Evolutionary conservation across 306 rosid genomes (phyloP), one percentile per base, ranked within the genome.

Genomic region (Astragalus membranaceus): DNA sequence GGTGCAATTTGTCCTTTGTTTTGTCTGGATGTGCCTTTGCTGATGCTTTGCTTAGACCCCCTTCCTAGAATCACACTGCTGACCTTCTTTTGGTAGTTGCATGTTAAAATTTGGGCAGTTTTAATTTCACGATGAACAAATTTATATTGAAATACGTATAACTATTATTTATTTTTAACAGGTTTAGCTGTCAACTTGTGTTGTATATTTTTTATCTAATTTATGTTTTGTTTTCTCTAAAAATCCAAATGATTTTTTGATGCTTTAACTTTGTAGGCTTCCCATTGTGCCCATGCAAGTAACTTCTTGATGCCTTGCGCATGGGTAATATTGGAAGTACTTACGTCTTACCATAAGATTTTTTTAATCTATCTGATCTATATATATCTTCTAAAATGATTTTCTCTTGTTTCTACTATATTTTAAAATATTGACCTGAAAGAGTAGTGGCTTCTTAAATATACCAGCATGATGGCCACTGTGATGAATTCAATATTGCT

Each of bases 401-500:
- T 69, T 44, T 20, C 69, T 16, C 13, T 74, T 14, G 5, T 71
- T 70, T 53, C 39, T 71, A 54, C 63, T 50, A 49, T 66, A 43
- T 36, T 69, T 54, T 60, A 47, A 57, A 70, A 51, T 53, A 26
- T 37, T 69, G 46, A 66, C 51, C 72, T 64, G 69, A 82, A 64
- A 42, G 59, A 39, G 33, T 48, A 4, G 48, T 51, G 67, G 75
- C 52, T 60, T 71, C 62, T 72, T 77, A 70, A 52, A 35, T 66
- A 20, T 66, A 15, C 60, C 83, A 87, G 89, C 65, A 84, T 80
- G 92, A 84, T 87, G 87, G 89, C 89, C 44, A 82, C 92, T 37
- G 82, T 87, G 81, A 87, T 84, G 87, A 87, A 87, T 66, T 84
- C 92, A 49, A 51, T 84, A 62, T 70, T 87, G 68, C 85, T 87